These are phyloP conservation scores for Galerina marginata DNA, from an alignment of 768 basidiomycete genomes.

Conservation along the genomic window DNA sequence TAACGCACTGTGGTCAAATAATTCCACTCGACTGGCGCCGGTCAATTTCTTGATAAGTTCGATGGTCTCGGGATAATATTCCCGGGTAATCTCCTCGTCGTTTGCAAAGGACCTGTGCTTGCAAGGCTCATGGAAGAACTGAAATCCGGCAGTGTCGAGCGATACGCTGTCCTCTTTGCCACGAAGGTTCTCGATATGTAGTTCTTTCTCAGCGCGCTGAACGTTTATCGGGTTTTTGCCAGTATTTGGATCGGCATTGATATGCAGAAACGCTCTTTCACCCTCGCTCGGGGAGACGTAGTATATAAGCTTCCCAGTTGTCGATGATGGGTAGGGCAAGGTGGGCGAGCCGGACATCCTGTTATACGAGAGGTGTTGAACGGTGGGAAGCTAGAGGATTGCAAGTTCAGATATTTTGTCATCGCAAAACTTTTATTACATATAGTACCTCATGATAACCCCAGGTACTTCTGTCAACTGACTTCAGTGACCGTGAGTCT, in stretches of 20 bases:
- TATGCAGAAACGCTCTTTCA: constrained; percentile 40
- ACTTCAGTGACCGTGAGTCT: no score
- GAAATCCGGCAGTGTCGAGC: constrained; percentile 59
- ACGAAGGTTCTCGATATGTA: constrained; percentile 57
- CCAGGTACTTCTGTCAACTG: no score
- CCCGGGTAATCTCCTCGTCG: constrained; percentile 54
- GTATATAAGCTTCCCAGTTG: constrained; percentile 43
- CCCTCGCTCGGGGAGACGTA: constrained; percentile 43
- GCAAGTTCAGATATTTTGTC: no score
- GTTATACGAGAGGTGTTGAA: background rate
- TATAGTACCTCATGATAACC: no score
- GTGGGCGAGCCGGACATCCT: background rate
- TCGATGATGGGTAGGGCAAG: constrained; percentile 15
- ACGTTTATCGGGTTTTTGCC: constrained; percentile 45
- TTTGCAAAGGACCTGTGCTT: constrained; percentile 53
- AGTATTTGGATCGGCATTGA: constrained; percentile 38
- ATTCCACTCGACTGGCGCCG: constrained; percentile 57
- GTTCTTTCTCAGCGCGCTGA: constrained; percentile 26
- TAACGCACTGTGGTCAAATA: constrained; percentile 68
- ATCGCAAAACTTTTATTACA: no score
- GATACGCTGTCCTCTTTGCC: constrained; percentile 50
- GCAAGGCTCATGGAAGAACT: constrained; percentile 43
- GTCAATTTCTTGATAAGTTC: constrained; percentile 62
- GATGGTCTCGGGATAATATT: constrained; percentile 68
- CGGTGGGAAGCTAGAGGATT: background rate